Evolutionary conservation across 176 grass and related monocot genomes (phyloP).

Genomic region (Poa annua): DNA sequence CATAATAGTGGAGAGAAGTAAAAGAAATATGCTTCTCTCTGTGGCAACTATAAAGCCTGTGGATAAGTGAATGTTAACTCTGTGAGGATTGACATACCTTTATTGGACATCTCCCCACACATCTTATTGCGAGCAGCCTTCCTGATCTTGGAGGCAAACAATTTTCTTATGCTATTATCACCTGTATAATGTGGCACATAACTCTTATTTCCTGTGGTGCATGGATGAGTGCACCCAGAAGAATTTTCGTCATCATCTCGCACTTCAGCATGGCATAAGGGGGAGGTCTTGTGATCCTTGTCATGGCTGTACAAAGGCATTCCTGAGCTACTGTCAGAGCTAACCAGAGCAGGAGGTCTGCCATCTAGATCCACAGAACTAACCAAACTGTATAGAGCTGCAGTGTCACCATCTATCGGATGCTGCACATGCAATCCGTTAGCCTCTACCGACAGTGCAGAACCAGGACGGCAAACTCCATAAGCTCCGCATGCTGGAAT

Average conservation of each 20-base stretch:
- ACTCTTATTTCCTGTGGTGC: slow-evolving; percentile 47
- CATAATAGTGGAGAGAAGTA: slow-evolving; percentile 1
- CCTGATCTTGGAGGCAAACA: slow-evolving; percentile 59
- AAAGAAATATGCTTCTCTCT: slow-evolving; percentile 33
- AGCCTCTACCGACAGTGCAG: slow-evolving; percentile 23
- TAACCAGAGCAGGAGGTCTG: slow-evolving; percentile 57
- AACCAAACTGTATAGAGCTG: slow-evolving; percentile 44
- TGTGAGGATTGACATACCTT: slow-evolving; percentile 41
- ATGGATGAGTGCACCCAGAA: slow-evolving; percentile 64
- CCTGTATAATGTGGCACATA: slow-evolving; percentile 36
- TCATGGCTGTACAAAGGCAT: slow-evolving; percentile 56
- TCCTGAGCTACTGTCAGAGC: slow-evolving; percentile 77
- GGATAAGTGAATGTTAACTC: slow-evolving; percentile 18
- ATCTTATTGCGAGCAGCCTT: slow-evolving; percentile 54
- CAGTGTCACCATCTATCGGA: slow-evolving; percentile 15
- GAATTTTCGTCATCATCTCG: slow-evolving; percentile 78
- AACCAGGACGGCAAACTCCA: neutral
- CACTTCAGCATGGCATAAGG: slow-evolving; percentile 37
- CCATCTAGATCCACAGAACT: slow-evolving; percentile 48
- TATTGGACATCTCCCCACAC: slow-evolving; percentile 48
- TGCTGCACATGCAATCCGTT: slow-evolving; percentile 43
- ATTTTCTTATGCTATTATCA: slow-evolving; percentile 57
- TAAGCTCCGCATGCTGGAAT: slow-evolving; percentile 36
- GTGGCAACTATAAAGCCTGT: slow-evolving; percentile 20
- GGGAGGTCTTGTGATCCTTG: slow-evolving; percentile 44